phyloP scores from a whole-genome alignment of 192 early-diverging fungal species.

The Kickxella alabastrina region DNA sequence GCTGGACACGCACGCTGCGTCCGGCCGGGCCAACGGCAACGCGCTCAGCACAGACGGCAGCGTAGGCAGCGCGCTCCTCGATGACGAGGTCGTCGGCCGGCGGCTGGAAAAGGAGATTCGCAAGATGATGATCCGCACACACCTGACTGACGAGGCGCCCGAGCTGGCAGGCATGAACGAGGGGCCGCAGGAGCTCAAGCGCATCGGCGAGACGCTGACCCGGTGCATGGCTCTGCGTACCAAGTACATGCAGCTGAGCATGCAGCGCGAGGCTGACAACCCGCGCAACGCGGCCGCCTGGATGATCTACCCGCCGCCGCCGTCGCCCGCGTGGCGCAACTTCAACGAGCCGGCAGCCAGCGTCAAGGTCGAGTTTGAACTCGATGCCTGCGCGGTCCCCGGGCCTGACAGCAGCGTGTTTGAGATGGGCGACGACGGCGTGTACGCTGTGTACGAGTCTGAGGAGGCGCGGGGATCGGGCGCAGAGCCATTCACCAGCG shows the following conservation, averaged over 20 bases:
- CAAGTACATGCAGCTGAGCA: constrained; percentile 75
- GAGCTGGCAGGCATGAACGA: constrained; percentile 35
- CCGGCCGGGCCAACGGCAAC: background rate
- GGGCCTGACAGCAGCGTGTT: constrained; percentile 26
- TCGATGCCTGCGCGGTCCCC: constrained; percentile 10
- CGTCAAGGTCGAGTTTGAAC: constrained; percentile 11
- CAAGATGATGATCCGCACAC: constrained; percentile 34
- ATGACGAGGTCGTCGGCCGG: constrained; percentile 25
- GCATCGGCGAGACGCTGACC: constrained; percentile 50
- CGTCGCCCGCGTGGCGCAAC: constrained; percentile 67
- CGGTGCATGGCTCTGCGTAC: constrained; percentile 74
- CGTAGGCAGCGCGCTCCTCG: background rate
- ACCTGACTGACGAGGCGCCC: constrained; percentile 8
- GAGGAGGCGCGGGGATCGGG: background rate
- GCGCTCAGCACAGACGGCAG: background rate
- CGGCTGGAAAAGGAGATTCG: constrained; percentile 41
- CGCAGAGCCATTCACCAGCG: constrained; percentile 33
- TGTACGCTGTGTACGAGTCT: constrained; percentile 53
- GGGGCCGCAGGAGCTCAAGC: constrained; percentile 26
- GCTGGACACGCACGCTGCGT: constrained; percentile 6
- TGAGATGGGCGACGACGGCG: constrained; percentile 53
- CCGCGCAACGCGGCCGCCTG: constrained; percentile 76
- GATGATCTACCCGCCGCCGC: constrained; percentile 84
- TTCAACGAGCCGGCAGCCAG: constrained; percentile 17
- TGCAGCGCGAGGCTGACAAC: constrained; percentile 75